A percentile compares a stretch with the other conserved stretches of the same genome.
Conservation (phyloP, 2,329 filamentous ascomycete genomes). For the Berkeleyomyces rouxiae region DNA sequence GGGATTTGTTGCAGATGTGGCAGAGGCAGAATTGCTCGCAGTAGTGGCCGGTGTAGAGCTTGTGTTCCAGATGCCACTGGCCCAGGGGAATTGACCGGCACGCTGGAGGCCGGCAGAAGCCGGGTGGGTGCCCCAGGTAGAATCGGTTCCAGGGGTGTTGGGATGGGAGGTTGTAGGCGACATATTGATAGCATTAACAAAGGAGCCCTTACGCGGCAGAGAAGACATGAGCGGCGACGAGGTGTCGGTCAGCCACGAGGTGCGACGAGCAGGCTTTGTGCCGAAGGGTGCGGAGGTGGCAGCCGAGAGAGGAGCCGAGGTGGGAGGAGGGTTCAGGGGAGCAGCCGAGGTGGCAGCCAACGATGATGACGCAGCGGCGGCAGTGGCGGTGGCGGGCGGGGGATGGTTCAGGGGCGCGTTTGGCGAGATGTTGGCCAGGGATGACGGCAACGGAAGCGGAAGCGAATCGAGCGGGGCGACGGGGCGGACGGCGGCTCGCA, state of each 20-base stretch:
- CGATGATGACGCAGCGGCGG: neutral
- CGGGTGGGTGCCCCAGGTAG: constrained; percentile 38
- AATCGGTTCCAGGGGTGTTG: constrained; percentile 58
- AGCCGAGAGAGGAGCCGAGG: constrained; percentile 24
- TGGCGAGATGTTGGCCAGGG: neutral
- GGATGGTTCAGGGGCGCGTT: neutral
- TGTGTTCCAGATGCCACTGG: constrained; percentile 69
- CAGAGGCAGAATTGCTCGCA: neutral
- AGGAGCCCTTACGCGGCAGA: constrained; percentile 57
- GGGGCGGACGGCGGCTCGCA: constrained; percentile 20
- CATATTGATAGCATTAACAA: constrained; percentile 55
- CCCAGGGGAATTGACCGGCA: constrained; percentile 47
- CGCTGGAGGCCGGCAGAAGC: constrained; percentile 34
- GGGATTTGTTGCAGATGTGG: neutral
- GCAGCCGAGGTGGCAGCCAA: neutral
- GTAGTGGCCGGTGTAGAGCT: constrained; percentile 1
- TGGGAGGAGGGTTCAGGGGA: neutral
- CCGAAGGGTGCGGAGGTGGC: constrained; percentile 31
- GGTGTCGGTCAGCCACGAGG: constrained; percentile 79
- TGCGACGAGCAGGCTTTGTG: constrained; percentile 49
- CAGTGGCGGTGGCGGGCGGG: neutral
- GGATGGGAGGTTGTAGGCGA: constrained; percentile 68
- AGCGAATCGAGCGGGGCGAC: neutral
- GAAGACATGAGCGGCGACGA: constrained; percentile 35
- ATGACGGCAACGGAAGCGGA: neutral